A percentile compares a stretch with the other conserved stretches of the same genome.
Evolutionary conservation across 192 early-diverging fungal species (phyloP).

Genomic region (Chytriomyces sp.): DNA sequence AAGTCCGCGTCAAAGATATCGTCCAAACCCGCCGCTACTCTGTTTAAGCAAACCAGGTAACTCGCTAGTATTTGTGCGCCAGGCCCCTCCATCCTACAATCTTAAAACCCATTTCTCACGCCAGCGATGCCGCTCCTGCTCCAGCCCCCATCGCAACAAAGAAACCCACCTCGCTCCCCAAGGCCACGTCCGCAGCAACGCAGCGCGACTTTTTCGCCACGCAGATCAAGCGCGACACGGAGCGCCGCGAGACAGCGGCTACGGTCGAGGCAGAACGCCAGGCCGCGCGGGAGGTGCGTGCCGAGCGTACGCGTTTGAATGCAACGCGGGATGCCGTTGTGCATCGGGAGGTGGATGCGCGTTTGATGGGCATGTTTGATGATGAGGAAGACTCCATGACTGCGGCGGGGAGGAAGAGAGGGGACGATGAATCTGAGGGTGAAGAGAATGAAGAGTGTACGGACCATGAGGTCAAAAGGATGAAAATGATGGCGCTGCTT

Average conservation of each 20-base stretch:
- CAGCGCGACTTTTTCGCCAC: constrained; percentile 1
- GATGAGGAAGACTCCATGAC: background rate
- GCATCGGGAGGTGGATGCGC: constrained; percentile 4
- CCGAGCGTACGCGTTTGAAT: background rate
- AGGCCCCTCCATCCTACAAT: background rate
- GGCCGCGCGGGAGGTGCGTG: background rate
- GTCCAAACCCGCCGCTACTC: background rate
- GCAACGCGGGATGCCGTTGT: constrained; percentile 8
- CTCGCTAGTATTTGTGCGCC: background rate
- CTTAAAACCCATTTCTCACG: no score
- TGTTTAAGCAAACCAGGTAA: background rate
- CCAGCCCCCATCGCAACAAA: constrained; percentile 6
- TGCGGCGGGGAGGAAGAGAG: constrained; percentile 8
- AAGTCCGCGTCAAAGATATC: background rate
- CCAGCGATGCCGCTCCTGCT: no score
- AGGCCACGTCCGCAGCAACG: background rate
- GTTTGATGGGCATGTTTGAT: constrained; percentile 22
- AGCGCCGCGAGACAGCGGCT: background rate
- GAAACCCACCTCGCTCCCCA: background rate
- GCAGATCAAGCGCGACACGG: constrained; percentile 19
- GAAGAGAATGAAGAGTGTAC: no score
- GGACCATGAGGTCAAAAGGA: constrained; percentile 19
- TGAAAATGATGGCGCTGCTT: constrained; percentile 6
- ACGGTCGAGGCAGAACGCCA: constrained; percentile 1
- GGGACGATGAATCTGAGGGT: background rate